Evolutionary conservation across 192 early-diverging fungal genomes (phyloP), one percentile per base, ranked within the genome.

Genomic region (Coemansia sp.): DNA sequence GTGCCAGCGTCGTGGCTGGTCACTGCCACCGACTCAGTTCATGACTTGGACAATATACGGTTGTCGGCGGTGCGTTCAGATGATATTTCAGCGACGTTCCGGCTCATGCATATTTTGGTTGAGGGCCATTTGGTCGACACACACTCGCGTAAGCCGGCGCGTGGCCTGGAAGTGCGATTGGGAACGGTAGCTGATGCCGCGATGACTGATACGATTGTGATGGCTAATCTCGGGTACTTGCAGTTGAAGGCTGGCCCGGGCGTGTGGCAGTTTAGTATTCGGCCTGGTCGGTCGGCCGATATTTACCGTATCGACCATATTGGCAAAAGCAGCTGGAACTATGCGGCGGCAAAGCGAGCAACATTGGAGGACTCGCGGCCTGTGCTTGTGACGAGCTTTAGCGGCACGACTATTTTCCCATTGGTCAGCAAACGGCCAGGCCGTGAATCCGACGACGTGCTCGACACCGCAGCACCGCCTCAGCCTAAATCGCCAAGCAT

Each of bases 191-290:
- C 66, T 1, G 52, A 84, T 6, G 84, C 86, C 9, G 82, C 79
- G 3, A 83, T 89, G 40, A 86, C 88, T 1, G 97, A 96, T 63
- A 99, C 95, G 4, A 93, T 97, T 44, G 93, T 97, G 1, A 99
- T 99, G 97, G 92, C 93, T n/a, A 99, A 99, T 44, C 83, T 95
- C 14, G 97, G 97, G 3, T 99, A 99, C 64, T 77, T 99, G 56
- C 97, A 99, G 75, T 84, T 99, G 52, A 93, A 95, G 70, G 94
- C 94, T 4, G 86, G 86, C 60, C 93, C 95, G 8, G 95, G 95
- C 54, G 84, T 92, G 3, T 99, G 93, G 94, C 70, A 74, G 36
- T 83, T 99, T 48, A 64, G 74, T 10, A 71, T 97, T 18, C 85
- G 97, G 25, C 83, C 85, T 12, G 97, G 97, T 0, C 87, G 91